These are phyloP conservation scores for Cyberlindnera maritima DNA, from an alignment of 805 yeast species.

Conservation along the genomic window DNA sequence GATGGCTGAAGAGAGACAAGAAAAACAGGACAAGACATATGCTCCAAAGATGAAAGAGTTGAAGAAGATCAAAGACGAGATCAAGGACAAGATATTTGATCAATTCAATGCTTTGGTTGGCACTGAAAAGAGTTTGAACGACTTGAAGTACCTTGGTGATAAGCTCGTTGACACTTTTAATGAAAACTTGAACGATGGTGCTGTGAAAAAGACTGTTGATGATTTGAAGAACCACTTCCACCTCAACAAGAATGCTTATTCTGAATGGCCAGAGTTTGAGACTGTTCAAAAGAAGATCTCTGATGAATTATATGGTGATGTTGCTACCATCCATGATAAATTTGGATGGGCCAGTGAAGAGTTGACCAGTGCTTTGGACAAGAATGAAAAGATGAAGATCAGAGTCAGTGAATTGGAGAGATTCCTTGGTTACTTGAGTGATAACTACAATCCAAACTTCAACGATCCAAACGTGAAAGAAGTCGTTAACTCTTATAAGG, in stretches of 20 bases:
- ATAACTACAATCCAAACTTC: conserved; percentile 70
- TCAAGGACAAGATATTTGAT: conserved; percentile 16
- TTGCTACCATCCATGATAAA: neutral
- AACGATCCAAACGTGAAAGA: conserved; percentile 70
- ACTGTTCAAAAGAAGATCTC: neutral
- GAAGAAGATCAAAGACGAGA: conserved; percentile 1
- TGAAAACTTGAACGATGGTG: conserved; percentile 82
- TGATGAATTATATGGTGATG: neutral
- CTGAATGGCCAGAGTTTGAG: neutral
- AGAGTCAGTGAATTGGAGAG: conserved; percentile 37
- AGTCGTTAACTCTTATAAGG: conserved; percentile 51
- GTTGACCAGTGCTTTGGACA: conserved; percentile 9
- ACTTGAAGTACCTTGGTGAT: conserved; percentile 38
- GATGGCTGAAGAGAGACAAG: conserved; percentile 3
- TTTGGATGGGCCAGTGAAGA: conserved; percentile 8
- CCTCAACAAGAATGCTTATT: conserved; percentile 9
- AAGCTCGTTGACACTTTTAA: conserved; percentile 60
- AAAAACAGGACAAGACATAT: conserved; percentile 7
- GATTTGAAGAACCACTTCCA: conserved; percentile 29
- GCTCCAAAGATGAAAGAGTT: conserved; percentile 16
- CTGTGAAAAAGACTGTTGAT: conserved; percentile 72
- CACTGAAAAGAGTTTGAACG: conserved; percentile 24
- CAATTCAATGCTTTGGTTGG: conserved; percentile 22
- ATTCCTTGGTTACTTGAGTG: conserved; percentile 42
- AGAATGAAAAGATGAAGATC: conserved; percentile 15